phyloP scores from a whole-genome alignment of 1,284 basidiomycete genomes.

The Agaricales sp. region DNA sequence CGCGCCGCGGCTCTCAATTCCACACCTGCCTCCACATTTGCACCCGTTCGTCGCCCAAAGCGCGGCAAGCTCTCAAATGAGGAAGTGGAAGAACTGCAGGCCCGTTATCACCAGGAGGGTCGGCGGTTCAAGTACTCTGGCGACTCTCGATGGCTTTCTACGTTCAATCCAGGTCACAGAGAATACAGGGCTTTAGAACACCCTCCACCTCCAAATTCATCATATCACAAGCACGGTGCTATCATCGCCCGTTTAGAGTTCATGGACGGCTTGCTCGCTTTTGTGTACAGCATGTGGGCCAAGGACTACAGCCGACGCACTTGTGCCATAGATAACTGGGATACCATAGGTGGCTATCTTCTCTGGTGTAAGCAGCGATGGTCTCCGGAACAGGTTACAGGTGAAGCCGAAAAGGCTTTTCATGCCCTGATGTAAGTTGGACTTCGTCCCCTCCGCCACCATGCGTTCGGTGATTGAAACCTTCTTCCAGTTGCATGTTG shows the following conservation, averaged over 20 bases:
- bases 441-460: constrained; percentile 8
- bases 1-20: constrained; percentile 19
- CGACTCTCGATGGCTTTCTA: constrained; percentile 62
- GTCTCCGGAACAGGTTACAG: constrained; percentile 45
- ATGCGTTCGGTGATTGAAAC: constrained; percentile 15
- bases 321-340: constrained; percentile 50
- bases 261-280: constrained; percentile 62
- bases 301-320: constrained; percentile 43
- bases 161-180: constrained; percentile 50
- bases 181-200: constrained; percentile 50
- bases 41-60: constrained; percentile 56
- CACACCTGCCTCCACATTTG: constrained; percentile 19
- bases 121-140: constrained; percentile 68
- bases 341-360: constrained; percentile 50
- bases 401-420: constrained; percentile 64
- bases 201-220: constrained; percentile 50
- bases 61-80: constrained; percentile 35
- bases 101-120: constrained; percentile 51
- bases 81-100: constrained; percentile 45
- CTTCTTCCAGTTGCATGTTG: constrained; percentile 51
- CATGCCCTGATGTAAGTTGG: constrained; percentile 62
- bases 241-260: constrained; percentile 67
- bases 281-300: constrained; percentile 65
- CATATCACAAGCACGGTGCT: constrained; percentile 61
- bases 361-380: constrained; percentile 61